phyloP scores from a whole-genome alignment of 371 early-diverging fungal species.

The Mortierella sp. region DNA sequence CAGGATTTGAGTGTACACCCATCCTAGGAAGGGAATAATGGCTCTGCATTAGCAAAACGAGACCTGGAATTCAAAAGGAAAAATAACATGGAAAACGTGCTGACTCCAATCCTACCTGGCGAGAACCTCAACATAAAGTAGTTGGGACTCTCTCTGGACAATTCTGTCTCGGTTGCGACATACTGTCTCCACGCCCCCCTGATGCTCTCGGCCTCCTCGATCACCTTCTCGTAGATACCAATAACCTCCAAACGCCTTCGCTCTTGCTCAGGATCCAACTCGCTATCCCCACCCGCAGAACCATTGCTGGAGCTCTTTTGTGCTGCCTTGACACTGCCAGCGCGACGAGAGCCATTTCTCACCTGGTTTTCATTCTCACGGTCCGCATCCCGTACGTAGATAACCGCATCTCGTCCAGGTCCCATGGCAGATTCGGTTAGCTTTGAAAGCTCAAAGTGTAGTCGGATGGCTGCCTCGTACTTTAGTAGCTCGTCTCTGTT shows the following conservation, averaged over 20 bases:
- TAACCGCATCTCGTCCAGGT: conserved; percentile 27
- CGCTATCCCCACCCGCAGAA: conserved; percentile 22
- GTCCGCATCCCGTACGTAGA: conserved; percentile 55
- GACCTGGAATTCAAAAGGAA: neutral
- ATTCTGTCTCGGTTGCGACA: conserved; percentile 28
- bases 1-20: conserved; percentile 73
- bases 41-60: neutral
- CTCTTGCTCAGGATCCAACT: conserved; percentile 29
- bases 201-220: conserved; percentile 34
- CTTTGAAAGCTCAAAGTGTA: conserved; percentile 57
- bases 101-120: conserved; percentile 57
- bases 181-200: conserved; percentile 44
- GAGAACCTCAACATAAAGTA: conserved; percentile 67
- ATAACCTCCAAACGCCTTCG: conserved; percentile 62
- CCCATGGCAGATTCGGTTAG: conserved; percentile 49
- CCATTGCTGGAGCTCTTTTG: conserved; percentile 1
- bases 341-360: conserved; percentile 1
- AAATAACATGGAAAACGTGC: neutral
- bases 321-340: conserved; percentile 7
- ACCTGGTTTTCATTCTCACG: conserved; percentile 22
- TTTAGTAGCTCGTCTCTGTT: conserved; percentile 66
- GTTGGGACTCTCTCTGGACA: conserved; percentile 32
- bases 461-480: conserved; percentile 67
- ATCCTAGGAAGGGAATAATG: conserved; percentile 44
- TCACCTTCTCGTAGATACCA: conserved; percentile 61